Evolutionary conservation across 768 basidiomycete species (phyloP).

Genomic region (Porphyrellus cyaneotinctus): DNA sequence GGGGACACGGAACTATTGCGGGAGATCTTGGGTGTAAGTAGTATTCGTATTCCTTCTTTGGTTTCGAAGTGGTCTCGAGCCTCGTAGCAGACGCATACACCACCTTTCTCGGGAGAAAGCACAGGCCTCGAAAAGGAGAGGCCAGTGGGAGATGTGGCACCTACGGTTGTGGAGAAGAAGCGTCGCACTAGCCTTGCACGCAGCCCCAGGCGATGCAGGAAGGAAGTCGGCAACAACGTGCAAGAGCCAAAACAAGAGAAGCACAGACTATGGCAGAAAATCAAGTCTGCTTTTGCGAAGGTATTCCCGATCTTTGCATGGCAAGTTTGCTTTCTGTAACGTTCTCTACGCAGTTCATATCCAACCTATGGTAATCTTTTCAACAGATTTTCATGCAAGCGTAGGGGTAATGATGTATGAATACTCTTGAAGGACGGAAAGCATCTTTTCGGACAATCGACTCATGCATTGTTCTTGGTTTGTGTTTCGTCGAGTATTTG

Average conservation of each 20-base stretch:
- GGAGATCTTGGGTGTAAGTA: constrained; percentile 18
- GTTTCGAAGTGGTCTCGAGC: constrained; percentile 5
- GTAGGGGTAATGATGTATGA: neutral
- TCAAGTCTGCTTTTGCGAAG: constrained; percentile 23
- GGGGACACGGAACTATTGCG: constrained; percentile 9
- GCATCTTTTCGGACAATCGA: constrained; percentile 8
- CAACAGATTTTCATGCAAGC: constrained; percentile 2
- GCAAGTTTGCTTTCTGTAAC: constrained; percentile 21
- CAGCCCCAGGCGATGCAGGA: neutral
- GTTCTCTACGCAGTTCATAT: constrained; percentile 18
- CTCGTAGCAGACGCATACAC: constrained; percentile 7
- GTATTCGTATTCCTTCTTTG: neutral
- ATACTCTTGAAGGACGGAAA: neutral
- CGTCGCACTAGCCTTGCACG: constrained; percentile 5
- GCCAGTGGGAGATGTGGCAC: constrained; percentile 2
- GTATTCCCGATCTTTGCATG: constrained; percentile 12
- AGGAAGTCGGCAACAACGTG: neutral
- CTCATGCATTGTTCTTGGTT: constrained; percentile 14
- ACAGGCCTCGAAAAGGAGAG: constrained; percentile 6
- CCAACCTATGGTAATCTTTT: constrained; percentile 18
- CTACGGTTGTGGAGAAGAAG: constrained; percentile 2
- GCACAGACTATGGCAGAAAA: constrained; percentile 16
- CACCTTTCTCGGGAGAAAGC: constrained; percentile 2
- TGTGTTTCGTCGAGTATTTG: constrained; percentile 24
- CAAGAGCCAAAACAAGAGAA: constrained; percentile 10